Evolutionary conservation across 164 flowering plant genomes (phyloP).

Genomic region (Vitis riparia): DNA sequence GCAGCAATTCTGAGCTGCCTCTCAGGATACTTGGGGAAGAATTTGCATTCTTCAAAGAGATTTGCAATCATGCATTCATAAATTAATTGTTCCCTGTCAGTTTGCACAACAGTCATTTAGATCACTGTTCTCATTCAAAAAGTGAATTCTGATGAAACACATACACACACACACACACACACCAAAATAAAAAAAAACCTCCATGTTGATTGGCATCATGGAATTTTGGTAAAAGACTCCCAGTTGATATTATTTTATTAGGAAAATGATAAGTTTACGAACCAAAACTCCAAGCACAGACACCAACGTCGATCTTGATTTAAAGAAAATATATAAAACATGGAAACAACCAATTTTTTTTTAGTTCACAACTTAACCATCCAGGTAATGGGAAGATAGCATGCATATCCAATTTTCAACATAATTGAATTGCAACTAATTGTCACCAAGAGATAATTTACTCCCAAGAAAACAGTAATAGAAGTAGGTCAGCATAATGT

Average conservation of each 20-base stretch:
- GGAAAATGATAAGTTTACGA: neutral
- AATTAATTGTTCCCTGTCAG: conserved; percentile 75
- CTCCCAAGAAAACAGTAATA: neutral
- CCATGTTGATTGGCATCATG: neutral
- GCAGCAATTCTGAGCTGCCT: conserved; percentile 89
- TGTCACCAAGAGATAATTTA: neutral
- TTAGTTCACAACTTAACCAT: too few relatives aligned
- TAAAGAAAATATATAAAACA: too few relatives aligned
- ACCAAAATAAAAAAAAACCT: too few relatives aligned
- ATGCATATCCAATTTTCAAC: too few relatives aligned
- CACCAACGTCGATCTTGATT: too few relatives aligned
- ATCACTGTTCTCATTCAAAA: neutral
- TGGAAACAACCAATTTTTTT: neutral
- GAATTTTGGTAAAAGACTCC: neutral
- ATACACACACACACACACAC: too few relatives aligned
- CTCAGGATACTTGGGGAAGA: conserved; percentile 94
- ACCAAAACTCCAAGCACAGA: neutral
- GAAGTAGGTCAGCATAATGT: neutral
- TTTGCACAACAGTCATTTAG: neutral
- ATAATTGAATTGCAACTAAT: too few relatives aligned
- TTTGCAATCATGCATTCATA: conserved; percentile 87
- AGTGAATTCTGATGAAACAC: neutral
- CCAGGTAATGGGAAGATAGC: too few relatives aligned
- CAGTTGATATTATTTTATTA: neutral
- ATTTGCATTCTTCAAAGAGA: conserved; percentile 88